A percentile compares a stretch with the other conserved stretches of the same genome.
These are phyloP conservation scores for Nematocida major DNA, from an alignment of 371 early-diverging fungal genomes.

Conservation along the genomic window DNA sequence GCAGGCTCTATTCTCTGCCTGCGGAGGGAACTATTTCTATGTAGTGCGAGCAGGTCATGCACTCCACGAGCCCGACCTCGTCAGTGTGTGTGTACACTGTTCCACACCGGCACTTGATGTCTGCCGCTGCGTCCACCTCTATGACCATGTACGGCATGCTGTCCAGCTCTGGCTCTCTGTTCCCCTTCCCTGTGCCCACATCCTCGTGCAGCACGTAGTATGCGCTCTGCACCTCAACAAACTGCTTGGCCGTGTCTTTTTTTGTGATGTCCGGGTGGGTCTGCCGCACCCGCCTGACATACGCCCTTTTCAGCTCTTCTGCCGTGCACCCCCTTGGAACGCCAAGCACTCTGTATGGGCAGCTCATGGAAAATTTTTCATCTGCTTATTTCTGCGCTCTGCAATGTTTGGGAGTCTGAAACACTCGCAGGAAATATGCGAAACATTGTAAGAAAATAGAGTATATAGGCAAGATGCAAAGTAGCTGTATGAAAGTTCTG, in stretches of 20 bases:
- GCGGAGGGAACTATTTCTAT: not conserved
- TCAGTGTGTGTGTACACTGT: not conserved
- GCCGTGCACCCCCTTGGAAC: slow-evolving; percentile 72
- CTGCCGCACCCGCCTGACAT: slow-evolving; percentile 72
- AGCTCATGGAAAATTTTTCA: not conserved
- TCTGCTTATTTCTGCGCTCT: slow-evolving; percentile 15
- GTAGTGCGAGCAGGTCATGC: slow-evolving; percentile 34
- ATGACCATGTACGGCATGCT: slow-evolving; percentile 4
- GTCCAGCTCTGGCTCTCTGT: no score
- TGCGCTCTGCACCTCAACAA: slow-evolving; percentile 12
- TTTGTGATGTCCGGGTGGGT: slow-evolving; percentile 72
- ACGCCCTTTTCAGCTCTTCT: slow-evolving; percentile 80
- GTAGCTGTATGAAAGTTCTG: slow-evolving; percentile 9
- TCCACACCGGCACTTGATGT: slow-evolving; percentile 24
- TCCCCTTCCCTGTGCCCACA: not conserved
- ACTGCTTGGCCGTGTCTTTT: not conserved
- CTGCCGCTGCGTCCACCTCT: not conserved
- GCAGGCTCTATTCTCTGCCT: no score
- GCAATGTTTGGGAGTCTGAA: no score
- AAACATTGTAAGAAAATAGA: slow-evolving; percentile 28
- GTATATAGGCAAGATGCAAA: slow-evolving; percentile 8
- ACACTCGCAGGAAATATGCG: not conserved
- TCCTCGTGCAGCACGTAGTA: not conserved
- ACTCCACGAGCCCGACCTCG: not conserved
- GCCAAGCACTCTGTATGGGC: slow-evolving; percentile 73